Base-by-base conservation (phyloP, 2,329 filamentous ascomycete genomes). In the Diaporthe destruens region DNA sequence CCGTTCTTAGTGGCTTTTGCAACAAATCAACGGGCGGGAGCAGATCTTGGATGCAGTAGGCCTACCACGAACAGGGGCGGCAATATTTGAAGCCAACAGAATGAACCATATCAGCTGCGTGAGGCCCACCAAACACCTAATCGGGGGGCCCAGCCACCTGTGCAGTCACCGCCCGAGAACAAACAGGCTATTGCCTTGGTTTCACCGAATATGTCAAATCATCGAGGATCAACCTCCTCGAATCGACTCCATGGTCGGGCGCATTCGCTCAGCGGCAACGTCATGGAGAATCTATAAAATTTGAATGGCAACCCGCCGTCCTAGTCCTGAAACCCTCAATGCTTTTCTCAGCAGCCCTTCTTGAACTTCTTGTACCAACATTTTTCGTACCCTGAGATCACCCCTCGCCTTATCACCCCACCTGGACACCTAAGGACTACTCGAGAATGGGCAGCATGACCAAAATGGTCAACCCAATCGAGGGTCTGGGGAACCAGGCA, bases 401-500 rank as follows among this genome's bases (percentile, higher is more conserved):
- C 18, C 36, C 6, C n/a, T 59, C 36, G 14, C 0, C 9, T 32
- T 14, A 14, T 11, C 47, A 12, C 1, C 12, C 6, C 2, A 2
- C 11, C n/a, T n/a, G n/a, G n/a, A n/a, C n/a, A n/a, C n/a, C 67
- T 18, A 44, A 18, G 16, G 20, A 12, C 4, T 2, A 2, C 49
- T 12, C 54, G 6, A 61, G 3, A 12, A 69, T 72, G 70, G 63
- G 54, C 7, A 69, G 63, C 20, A 32, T 12, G 18, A 12, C n/a
- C 8, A 4, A 25, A 25, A 12, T 3, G 0, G 54, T 36, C 3
- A 34, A 53, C n/a, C 14, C n/a, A 14, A 25, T 47, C 34, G 54
- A 61, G 2, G 55, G 55, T 34, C 72, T 79, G 12, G 75, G 76
- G 14, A 76, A 79, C 69, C 75, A 75, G 49, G 66, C 66, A 7